Evolutionary conservation across 2,329 filamentous ascomycete species (phyloP).

Genomic region (Xylaria sp.): DNA sequence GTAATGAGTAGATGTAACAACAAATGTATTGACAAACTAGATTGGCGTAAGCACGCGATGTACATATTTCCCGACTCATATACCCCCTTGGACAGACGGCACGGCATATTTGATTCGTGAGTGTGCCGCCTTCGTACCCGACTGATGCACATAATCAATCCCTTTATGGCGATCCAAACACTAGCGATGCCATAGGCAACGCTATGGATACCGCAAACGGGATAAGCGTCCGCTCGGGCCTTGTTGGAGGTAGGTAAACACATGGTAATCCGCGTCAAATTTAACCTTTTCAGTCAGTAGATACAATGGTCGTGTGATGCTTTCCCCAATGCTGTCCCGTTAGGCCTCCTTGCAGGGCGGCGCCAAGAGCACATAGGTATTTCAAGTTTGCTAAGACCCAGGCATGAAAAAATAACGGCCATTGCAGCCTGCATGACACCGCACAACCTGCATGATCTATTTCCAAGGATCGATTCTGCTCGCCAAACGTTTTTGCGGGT

Average conservation of each 20-base stretch:
- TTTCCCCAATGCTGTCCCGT: not conserved
- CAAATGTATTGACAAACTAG: too few species aligned
- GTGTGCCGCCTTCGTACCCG: not conserved
- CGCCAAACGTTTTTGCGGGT: conserved; percentile 7
- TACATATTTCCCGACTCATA: not conserved
- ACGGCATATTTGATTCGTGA: not conserved
- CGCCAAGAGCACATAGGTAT: not conserved
- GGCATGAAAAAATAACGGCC: not conserved
- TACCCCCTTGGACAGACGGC: conserved; percentile 1
- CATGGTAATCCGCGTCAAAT: not conserved
- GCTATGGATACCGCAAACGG: not conserved
- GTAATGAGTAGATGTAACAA: conserved; percentile 50
- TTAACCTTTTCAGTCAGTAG: not conserved
- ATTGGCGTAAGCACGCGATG: conserved; percentile 7
- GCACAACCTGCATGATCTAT: conserved; percentile 4
- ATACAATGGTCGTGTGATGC: conserved; percentile 21
- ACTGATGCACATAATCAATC: not conserved
- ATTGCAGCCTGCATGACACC: conserved; percentile 19
- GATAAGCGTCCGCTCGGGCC: not conserved
- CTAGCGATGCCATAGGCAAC: not conserved
- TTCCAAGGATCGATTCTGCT: not conserved
- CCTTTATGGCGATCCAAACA: not conserved
- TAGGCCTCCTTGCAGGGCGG: conserved; percentile 10
- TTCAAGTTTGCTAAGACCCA: not conserved
- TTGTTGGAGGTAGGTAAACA: not conserved